Conservation (phyloP, 1,284 basidiomycete species). For the Cutaneotrichosporon sp. region DNA sequence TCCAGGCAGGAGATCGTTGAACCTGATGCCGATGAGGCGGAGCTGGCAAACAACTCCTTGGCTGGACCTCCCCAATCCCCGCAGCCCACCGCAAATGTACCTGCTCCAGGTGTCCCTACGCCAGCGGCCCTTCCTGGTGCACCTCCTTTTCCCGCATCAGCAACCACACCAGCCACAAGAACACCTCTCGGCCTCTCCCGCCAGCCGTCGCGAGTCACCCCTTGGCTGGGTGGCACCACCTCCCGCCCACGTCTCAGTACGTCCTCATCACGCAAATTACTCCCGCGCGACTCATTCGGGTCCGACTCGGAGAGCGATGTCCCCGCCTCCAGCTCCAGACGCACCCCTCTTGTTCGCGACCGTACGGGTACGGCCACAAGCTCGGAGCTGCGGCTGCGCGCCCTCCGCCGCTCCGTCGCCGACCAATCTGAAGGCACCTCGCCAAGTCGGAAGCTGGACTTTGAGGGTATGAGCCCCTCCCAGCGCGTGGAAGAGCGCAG, state of each 20-base stretch:
- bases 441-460: conserved; percentile 15
- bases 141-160: not conserved
- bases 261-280: not conserved
- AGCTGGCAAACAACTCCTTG: too few relatives aligned
- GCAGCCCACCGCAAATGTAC: too few relatives aligned
- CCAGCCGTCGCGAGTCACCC: conserved; percentile 14
- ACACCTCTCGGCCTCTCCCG: not conserved
- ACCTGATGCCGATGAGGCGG: too few relatives aligned
- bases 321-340: not conserved
- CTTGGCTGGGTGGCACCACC: conserved; percentile 14
- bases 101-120: too few relatives aligned
- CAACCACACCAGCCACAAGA: not conserved
- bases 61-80: too few relatives aligned
- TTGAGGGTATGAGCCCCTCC: conserved; percentile 28
- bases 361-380: conserved; percentile 14
- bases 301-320: conserved; percentile 9
- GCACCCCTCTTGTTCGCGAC: conserved; percentile 30
- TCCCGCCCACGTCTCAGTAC: not conserved
- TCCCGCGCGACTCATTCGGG: conserved; percentile 3
- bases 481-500: conserved; percentile 30
- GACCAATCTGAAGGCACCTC: not conserved
- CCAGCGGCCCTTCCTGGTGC: not conserved
- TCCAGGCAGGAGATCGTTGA: too few relatives aligned
- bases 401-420: not conserved
- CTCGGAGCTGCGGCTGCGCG: not conserved